phyloP scores from a whole-genome alignment of 306 rosid species.

The Dalbergia oliveri region DNA sequence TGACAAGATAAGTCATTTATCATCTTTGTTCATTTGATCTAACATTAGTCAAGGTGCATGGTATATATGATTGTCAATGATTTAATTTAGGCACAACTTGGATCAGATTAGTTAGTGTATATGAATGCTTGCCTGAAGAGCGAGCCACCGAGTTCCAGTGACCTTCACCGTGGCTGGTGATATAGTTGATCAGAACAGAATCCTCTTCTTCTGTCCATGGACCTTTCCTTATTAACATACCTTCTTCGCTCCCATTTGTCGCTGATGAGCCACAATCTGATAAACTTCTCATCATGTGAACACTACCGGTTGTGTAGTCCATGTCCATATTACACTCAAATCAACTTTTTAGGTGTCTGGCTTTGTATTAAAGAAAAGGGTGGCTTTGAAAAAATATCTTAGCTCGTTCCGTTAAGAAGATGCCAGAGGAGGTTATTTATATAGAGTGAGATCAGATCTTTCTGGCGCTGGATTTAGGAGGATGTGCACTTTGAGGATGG shows the following conservation, averaged over 20 bases:
- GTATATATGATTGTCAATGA: background rate
- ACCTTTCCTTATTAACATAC: constrained; percentile 60
- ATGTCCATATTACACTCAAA: constrained; percentile 32
- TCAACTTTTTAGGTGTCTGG: too few relatives aligned
- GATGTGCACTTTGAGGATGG: constrained; percentile 34
- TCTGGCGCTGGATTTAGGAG: constrained; percentile 46
- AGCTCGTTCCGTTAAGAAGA: background rate
- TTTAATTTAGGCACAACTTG: background rate
- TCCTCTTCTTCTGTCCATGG: constrained; percentile 83
- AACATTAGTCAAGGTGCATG: background rate
- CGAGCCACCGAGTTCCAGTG: constrained; percentile 75
- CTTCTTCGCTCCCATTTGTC: constrained; percentile 46
- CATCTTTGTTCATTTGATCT: too few relatives aligned
- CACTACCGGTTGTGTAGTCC: background rate
- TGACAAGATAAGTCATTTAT: too few relatives aligned
- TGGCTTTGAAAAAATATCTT: constrained; percentile 1
- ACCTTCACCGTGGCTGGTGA: constrained; percentile 64
- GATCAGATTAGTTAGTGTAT: background rate
- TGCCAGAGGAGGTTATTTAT: constrained; percentile 34
- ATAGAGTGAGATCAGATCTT: constrained; percentile 1
- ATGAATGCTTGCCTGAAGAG: constrained; percentile 48
- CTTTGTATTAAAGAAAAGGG: background rate
- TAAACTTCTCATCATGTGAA: constrained; percentile 41
- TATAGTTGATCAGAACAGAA: constrained; percentile 49
- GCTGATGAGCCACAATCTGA: constrained; percentile 47